Percentiles rank a stretch among this genome's conserved stretches.
Evolutionary conservation across 192 early-diverging fungal genomes (phyloP).

Genomic region (Neocallimastix lanati): DNA sequence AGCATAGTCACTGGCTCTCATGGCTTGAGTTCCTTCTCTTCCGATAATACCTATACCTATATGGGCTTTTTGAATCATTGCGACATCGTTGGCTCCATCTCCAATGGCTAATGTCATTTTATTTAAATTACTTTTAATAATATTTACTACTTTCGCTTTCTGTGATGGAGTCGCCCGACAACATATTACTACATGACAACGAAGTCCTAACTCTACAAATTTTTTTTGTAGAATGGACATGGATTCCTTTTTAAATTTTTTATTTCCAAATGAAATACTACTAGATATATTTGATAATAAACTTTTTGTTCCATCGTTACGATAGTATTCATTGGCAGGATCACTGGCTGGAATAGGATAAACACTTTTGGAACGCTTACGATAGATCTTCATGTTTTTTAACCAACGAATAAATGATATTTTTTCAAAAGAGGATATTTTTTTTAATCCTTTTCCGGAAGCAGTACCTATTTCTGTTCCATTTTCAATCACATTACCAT

Average conservation of each 20-base stretch:
- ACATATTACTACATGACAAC: constrained; percentile 17
- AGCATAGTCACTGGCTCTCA: constrained; percentile 67
- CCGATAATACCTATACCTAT: constrained; percentile 85
- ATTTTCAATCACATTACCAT: not conserved
- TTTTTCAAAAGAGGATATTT: not conserved
- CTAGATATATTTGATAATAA: not conserved
- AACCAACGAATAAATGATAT: not conserved
- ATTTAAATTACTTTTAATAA: constrained; percentile 17
- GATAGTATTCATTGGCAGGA: not conserved
- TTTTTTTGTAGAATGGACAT: not conserved
- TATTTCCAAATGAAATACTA: not conserved
- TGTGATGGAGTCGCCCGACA: constrained; percentile 35
- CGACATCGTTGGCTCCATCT: constrained; percentile 88
- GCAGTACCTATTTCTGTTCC: too few species aligned
- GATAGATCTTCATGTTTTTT: not conserved
- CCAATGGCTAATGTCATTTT: constrained; percentile 66
- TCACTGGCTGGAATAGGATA: not conserved
- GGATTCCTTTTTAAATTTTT: not conserved
- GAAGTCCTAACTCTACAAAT: constrained; percentile 53
- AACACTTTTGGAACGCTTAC: not conserved
- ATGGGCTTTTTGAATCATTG: constrained; percentile 90
- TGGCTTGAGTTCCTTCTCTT: constrained; percentile 71
- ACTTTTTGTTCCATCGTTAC: not conserved
- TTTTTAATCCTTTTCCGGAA: not conserved
- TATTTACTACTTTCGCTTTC: constrained; percentile 16